A percentile compares a stretch with the other conserved stretches of the same genome.
These are phyloP conservation scores for Termitomyces eurrhizus DNA, from an alignment of 768 basidiomycete species.

Conservation along the genomic window DNA sequence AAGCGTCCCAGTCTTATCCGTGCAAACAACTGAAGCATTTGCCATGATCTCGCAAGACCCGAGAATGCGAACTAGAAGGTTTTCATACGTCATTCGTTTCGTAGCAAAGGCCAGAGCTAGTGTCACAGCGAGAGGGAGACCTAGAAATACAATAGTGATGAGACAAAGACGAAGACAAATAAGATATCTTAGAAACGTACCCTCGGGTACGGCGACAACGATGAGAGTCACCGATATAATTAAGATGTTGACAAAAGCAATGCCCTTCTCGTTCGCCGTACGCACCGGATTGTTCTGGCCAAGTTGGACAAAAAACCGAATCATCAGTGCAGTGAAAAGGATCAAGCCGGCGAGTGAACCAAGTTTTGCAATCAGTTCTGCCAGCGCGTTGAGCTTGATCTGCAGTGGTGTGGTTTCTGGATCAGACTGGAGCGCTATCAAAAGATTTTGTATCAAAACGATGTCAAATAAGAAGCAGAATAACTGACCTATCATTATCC, in stretches of 20 bases:
- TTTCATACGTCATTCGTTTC: constrained; percentile 95
- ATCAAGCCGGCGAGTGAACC: constrained; percentile 79
- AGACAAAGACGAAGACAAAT: not conserved
- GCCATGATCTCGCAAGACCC: constrained; percentile 99
- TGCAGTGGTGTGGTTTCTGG: constrained; percentile 91
- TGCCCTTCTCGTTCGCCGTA: constrained; percentile 77
- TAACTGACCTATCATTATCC: constrained; percentile 89
- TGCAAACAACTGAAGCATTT: constrained; percentile 93
- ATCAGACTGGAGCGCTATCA: constrained; percentile 77
- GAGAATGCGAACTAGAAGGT: constrained; percentile 91
- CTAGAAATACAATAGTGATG: constrained; percentile 30
- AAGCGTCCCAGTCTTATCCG: constrained; percentile 95
- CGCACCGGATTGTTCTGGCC: constrained; percentile 54
- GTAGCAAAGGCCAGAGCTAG: constrained; percentile 97
- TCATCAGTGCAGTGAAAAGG: constrained; percentile 84
- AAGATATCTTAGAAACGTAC: constrained; percentile 17
- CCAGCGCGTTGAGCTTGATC: constrained; percentile 88
- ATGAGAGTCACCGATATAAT: constrained; percentile 89
- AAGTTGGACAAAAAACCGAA: constrained; percentile 91
- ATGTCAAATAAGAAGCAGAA: not conserved
- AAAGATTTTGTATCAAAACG: constrained; percentile 5
- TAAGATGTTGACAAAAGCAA: constrained; percentile 87
- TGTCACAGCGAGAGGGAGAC: constrained; percentile 93
- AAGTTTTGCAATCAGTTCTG: constrained; percentile 91
- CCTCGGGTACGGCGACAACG: constrained; percentile 47